These are phyloP conservation scores for Alternaria sp. DNA, from an alignment of 2,329 filamentous ascomycete genomes.

Conservation along the genomic window DNA sequence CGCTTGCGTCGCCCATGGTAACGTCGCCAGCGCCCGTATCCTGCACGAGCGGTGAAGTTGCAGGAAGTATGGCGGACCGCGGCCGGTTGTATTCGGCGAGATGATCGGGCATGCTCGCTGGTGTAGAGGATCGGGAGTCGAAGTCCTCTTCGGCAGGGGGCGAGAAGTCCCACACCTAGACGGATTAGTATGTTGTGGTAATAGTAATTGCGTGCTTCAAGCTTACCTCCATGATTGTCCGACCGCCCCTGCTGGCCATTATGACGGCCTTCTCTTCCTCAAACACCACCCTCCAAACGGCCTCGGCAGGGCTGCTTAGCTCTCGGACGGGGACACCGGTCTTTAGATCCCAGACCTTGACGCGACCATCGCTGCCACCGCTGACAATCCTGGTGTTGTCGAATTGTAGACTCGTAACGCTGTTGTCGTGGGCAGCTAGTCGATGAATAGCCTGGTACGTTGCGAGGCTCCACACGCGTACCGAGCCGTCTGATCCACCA, in stretches of 20 bases:
- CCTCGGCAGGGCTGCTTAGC: slow-evolving; percentile 87
- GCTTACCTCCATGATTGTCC: slow-evolving; percentile 96
- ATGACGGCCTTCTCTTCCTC: slow-evolving; percentile 98
- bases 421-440: slow-evolving; percentile 95
- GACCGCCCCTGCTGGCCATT: slow-evolving; percentile 81
- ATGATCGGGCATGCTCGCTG: slow-evolving; percentile 53
- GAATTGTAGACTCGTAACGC: slow-evolving; percentile 96
- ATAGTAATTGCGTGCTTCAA: background rate
- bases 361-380: slow-evolving; percentile 93
- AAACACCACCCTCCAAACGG: slow-evolving; percentile 97
- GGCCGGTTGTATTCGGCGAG: slow-evolving; percentile 39
- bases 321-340: slow-evolving; percentile 90
- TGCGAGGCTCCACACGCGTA: slow-evolving; percentile 93
- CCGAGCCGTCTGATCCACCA: slow-evolving; percentile 93
- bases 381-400: slow-evolving; percentile 95
- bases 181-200: slow-evolving; percentile 36
- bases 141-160: slow-evolving; percentile 67
- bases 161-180: slow-evolving; percentile 91
- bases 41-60: slow-evolving; percentile 31
- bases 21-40: slow-evolving; percentile 32
- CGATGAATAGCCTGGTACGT: slow-evolving; percentile 92
- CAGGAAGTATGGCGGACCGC: slow-evolving; percentile 38
- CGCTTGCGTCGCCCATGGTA: slow-evolving; percentile 41
- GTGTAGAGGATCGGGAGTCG: slow-evolving; percentile 49
- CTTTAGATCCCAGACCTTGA: slow-evolving; percentile 98